Evolutionary conservation across 2,329 filamentous ascomycete species (phyloP).

Genomic region (Alternaria sp.): DNA sequence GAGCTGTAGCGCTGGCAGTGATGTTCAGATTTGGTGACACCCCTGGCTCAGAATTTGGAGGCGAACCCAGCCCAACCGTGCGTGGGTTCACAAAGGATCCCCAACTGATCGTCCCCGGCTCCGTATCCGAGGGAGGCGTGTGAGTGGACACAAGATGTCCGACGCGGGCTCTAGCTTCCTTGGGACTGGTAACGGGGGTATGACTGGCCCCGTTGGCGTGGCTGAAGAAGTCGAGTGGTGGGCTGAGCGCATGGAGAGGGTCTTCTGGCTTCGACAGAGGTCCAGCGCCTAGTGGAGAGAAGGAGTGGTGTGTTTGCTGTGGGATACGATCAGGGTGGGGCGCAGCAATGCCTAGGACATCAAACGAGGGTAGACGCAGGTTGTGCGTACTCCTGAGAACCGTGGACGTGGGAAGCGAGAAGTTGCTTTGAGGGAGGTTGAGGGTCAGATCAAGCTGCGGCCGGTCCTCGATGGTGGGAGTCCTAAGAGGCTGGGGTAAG

Average conservation of each 20-base stretch:
- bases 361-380: slow-evolving; percentile 61
- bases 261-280: slow-evolving; percentile 50
- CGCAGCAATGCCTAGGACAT: slow-evolving; percentile 58
- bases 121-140: slow-evolving; percentile 55
- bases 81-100: slow-evolving; percentile 44
- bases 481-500: slow-evolving; percentile 25
- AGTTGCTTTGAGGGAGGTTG: slow-evolving; percentile 34
- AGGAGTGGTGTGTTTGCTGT: slow-evolving; percentile 31
- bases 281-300: slow-evolving; percentile 44
- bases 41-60: slow-evolving; percentile 48
- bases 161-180: slow-evolving; percentile 30
- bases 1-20: slow-evolving; percentile 25
- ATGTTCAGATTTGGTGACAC: slow-evolving; percentile 35
- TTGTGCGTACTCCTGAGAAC: slow-evolving; percentile 42
- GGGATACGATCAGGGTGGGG: slow-evolving; percentile 53
- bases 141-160: slow-evolving; percentile 50
- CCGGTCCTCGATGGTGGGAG: slow-evolving; percentile 34
- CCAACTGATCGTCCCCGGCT: slow-evolving; percentile 52
- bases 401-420: slow-evolving; percentile 41
- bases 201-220: slow-evolving; percentile 27
- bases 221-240: slow-evolving; percentile 27
- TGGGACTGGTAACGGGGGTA: slow-evolving; percentile 21
- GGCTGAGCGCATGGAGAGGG: slow-evolving; percentile 49
- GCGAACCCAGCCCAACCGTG: slow-evolving; percentile 48
- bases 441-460: slow-evolving; percentile 34